These are phyloP conservation scores for Stagonosporopsis tanaceti DNA, from an alignment of 2,329 filamentous ascomycete genomes.

Conservation along the genomic window DNA sequence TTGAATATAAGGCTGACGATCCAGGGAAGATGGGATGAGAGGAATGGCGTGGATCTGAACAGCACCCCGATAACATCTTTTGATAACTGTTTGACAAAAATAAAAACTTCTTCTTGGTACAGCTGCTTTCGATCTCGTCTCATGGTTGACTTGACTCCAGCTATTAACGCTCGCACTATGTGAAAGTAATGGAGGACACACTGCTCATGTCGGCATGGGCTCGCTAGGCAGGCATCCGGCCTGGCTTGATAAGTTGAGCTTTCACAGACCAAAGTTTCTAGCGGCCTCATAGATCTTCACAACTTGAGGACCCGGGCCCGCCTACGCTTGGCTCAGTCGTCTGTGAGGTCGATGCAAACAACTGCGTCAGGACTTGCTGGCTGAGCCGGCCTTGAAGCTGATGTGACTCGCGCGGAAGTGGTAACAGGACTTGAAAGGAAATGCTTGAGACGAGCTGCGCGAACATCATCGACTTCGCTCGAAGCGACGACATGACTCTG, in stretches of 20 bases:
- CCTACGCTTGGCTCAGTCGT: not conserved
- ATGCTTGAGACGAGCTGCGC: conserved; percentile 12
- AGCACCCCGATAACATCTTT: not conserved
- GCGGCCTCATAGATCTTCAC: not conserved
- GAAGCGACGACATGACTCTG: too few species aligned
- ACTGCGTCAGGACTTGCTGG: not conserved
- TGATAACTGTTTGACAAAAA: not conserved
- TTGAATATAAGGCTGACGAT: not conserved
- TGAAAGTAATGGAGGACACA: not conserved
- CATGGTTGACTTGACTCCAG: not conserved
- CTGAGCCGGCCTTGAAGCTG: not conserved
- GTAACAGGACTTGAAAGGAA: conserved; percentile 2
- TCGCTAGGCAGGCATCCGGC: too few species aligned
- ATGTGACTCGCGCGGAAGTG: too few species aligned
- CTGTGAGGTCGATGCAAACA: conserved; percentile 12
- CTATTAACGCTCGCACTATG: not conserved
- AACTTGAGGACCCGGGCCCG: not conserved
- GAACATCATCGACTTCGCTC: not conserved
- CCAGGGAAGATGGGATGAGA: not conserved
- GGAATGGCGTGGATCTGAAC: not conserved
- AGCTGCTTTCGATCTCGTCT: not conserved
- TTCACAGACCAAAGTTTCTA: too few species aligned
- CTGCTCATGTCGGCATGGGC: too few species aligned
- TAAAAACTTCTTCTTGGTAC: conserved; percentile 1
- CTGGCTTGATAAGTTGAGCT: too few species aligned